Conservation (phyloP, 116 monocot genomes). For the Papilionanthe hybrid region DNA sequence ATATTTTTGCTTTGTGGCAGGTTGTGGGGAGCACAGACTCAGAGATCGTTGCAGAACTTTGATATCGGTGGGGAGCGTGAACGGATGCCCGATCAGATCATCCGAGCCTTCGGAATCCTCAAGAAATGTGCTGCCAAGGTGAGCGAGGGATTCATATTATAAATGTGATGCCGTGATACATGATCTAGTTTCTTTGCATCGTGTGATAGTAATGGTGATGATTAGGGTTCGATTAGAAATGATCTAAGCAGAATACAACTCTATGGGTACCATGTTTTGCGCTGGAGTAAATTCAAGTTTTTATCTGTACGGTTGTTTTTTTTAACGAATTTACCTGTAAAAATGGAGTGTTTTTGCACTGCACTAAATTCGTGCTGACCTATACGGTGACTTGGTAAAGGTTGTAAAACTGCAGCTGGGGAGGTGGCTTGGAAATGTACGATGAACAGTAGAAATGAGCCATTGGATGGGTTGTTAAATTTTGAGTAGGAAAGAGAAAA, state of each 20-base stretch:
- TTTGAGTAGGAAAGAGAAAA: too few species aligned
- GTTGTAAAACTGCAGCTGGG: too few species aligned
- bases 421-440: too few species aligned
- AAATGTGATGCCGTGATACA: background rate
- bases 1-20: slow-evolving; percentile 14
- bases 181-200: background rate
- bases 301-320: too few species aligned
- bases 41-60: slow-evolving; percentile 96
- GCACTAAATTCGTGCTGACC: background rate
- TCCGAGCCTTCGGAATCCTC: slow-evolving; percentile 78
- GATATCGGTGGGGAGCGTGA: slow-evolving; percentile 85
- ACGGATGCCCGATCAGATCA: slow-evolving; percentile 86
- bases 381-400: too few species aligned
- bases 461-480: too few species aligned
- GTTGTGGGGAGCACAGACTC: slow-evolving; percentile 97
- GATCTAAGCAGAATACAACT: background rate
- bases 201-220: background rate
- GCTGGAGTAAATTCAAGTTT: background rate
- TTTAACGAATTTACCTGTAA: background rate
- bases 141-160: background rate
- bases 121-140: slow-evolving; percentile 99
- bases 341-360: background rate
- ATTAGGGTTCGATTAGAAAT: background rate
- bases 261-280: background rate
- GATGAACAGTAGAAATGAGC: too few species aligned